These are phyloP conservation scores for Hippophae gyantsensis DNA, from an alignment of 306 rosid species.

Conservation along the genomic window DNA sequence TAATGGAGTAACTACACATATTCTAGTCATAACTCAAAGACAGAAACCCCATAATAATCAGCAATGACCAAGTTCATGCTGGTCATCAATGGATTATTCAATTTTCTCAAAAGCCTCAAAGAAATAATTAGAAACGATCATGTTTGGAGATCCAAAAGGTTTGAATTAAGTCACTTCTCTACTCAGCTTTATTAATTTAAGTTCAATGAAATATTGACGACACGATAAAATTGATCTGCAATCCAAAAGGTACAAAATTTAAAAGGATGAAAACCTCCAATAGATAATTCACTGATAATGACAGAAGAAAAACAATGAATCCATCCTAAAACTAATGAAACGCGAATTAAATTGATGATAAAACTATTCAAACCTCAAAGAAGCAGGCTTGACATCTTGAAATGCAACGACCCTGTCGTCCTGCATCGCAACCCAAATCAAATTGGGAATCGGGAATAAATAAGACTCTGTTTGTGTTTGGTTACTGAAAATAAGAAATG, in stretches of 20 bases:
- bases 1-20: no score
- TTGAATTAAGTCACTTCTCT: no score
- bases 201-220: no score
- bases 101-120: background rate
- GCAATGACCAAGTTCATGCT: background rate
- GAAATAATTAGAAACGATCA: background rate
- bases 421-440: constrained; percentile 22
- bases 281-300: no score
- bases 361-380: constrained; percentile 33
- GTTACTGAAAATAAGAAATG: no score
- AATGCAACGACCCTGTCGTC: constrained; percentile 58
- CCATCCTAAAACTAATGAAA: background rate
- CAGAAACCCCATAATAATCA: background rate
- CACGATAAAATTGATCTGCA: no score
- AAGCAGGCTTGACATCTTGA: constrained; percentile 50
- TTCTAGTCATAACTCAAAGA: background rate
- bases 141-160: background rate
- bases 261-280: no score
- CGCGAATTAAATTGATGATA: background rate
- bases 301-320: background rate
- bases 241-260: no score
- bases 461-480: background rate
- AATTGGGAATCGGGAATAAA: constrained; percentile 9
- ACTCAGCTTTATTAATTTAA: no score
- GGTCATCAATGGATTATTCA: background rate